Conservation (phyloP, 768 basidiomycete genomes). For the Russula sp. region DNA sequence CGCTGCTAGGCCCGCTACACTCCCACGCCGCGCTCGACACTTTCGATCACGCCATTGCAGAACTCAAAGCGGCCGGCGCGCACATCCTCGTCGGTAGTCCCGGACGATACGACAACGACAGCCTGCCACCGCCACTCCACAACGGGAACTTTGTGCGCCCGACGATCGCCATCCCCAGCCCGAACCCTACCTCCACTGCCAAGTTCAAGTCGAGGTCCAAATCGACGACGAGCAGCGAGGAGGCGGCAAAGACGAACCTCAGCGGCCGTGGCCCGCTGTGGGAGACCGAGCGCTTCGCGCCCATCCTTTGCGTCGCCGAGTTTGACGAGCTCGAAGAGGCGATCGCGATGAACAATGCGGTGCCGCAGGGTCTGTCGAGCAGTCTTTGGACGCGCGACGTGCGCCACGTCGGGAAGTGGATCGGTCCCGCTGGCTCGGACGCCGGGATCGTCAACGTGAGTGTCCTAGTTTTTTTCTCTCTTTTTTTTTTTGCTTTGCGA, state of each 20-base stretch:
- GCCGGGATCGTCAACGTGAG: conserved; percentile 87
- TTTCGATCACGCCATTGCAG: conserved; percentile 55
- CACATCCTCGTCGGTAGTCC: conserved; percentile 78
- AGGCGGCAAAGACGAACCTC: background rate
- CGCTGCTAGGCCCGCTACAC: conserved; percentile 85
- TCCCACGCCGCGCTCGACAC: conserved; percentile 55
- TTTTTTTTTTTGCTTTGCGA: background rate
- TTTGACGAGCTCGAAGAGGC: conserved; percentile 86
- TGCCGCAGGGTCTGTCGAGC: conserved; percentile 88
- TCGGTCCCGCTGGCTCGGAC: conserved; percentile 84
- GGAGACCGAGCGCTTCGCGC: conserved; percentile 80
- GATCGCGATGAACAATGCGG: conserved; percentile 84
- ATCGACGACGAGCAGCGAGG: background rate
- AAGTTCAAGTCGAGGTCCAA: conserved; percentile 32
- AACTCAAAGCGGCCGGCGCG: conserved; percentile 58
- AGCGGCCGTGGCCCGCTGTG: conserved; percentile 43
- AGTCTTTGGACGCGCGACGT: conserved; percentile 87
- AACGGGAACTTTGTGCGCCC: conserved; percentile 88
- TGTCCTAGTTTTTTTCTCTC: conserved; percentile 9
- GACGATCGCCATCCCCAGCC: conserved; percentile 62
- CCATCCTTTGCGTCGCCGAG: conserved; percentile 77
- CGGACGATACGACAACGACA: conserved; percentile 33
- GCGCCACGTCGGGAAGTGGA: conserved; percentile 82
- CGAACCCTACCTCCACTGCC: conserved; percentile 27
- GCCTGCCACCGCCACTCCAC: conserved; percentile 35